A percentile compares a stretch with the other conserved stretches of the same genome.
phyloP scores from a whole-genome alignment of 2,329 filamentous ascomycete species.

The Aspergillus sp. region DNA sequence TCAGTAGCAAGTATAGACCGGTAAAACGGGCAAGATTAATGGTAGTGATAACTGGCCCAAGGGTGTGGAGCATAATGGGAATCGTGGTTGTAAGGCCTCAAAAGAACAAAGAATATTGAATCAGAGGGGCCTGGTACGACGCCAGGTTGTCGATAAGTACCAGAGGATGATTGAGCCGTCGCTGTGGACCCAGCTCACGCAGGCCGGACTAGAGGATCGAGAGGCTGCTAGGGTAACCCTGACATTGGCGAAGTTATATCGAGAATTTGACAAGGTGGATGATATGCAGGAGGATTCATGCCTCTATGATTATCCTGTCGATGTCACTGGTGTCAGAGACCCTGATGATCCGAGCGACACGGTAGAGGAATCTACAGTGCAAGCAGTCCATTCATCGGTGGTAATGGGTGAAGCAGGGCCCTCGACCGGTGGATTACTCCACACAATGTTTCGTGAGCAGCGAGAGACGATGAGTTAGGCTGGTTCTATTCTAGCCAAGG shows the following conservation, averaged over 20 bases:
- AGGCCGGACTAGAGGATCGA: neutral
- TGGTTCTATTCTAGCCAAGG: no score
- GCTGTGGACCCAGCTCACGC: neutral
- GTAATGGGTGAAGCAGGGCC: neutral
- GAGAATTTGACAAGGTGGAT: neutral
- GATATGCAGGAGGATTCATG: neutral
- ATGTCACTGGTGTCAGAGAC: neutral
- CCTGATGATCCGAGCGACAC: neutral
- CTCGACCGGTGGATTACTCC: neutral
- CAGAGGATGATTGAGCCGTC: neutral
- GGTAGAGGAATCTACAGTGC: rapidly evolving
- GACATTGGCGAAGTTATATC: neutral
- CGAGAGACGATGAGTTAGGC: no score
- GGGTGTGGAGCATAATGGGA: no score
- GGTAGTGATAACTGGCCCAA: no score
- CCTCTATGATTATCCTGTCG: neutral
- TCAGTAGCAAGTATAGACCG: no score
- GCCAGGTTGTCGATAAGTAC: neutral
- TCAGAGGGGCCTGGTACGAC: neutral
- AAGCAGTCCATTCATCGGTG: no score
- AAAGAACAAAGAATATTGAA: neutral
- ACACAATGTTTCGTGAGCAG: neutral
- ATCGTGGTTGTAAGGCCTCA: no score
- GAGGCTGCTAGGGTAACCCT: neutral
- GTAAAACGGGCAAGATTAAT: no score